Evolutionary conservation across 75 land plant species (phyloP).

Genomic region (Isoetes taiwanensis): DNA sequence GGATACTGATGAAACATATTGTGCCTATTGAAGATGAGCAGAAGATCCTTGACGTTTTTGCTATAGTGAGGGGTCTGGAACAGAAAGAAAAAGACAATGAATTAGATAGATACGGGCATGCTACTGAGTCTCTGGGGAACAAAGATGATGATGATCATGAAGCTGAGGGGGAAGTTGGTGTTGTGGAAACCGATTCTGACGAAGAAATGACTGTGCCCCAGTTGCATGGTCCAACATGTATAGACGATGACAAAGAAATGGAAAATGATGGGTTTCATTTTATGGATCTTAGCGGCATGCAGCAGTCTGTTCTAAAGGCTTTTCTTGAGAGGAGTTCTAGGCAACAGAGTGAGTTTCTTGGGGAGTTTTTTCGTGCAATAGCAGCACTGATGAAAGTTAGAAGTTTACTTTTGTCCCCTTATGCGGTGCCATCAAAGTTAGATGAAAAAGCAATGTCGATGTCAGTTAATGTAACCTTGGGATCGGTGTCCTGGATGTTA

Average conservation of each 20-base stretch:
- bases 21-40: not conserved
- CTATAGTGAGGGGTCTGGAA: not conserved
- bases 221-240: too few relatives aligned
- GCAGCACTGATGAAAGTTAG: slow-evolving; percentile 51
- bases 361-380: slow-evolving; percentile 44
- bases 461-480: slow-evolving; percentile 19
- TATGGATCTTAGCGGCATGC: slow-evolving; percentile 7
- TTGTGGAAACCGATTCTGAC: not conserved
- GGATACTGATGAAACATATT: slow-evolving; percentile 16
- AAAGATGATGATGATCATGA: slow-evolving; percentile 1
- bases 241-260: slow-evolving; percentile 1
- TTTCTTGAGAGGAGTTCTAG: slow-evolving; percentile 21
- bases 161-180: not conserved
- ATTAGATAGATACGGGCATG: not conserved
- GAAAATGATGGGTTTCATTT: not conserved
- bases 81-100: slow-evolving; percentile 6
- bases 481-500: slow-evolving; percentile 32
- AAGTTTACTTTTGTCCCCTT: slow-evolving; percentile 21
- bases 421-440: not conserved
- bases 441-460: slow-evolving; percentile 4
- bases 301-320: slow-evolving; percentile 16
- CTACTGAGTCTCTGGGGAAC: not conserved
- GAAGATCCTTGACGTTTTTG: not conserved
- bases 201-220: not conserved
- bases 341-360: slow-evolving; percentile 30